Evolutionary conservation across 805 yeast genomes (phyloP).

Genomic region (Lachancea dasiensis): DNA sequence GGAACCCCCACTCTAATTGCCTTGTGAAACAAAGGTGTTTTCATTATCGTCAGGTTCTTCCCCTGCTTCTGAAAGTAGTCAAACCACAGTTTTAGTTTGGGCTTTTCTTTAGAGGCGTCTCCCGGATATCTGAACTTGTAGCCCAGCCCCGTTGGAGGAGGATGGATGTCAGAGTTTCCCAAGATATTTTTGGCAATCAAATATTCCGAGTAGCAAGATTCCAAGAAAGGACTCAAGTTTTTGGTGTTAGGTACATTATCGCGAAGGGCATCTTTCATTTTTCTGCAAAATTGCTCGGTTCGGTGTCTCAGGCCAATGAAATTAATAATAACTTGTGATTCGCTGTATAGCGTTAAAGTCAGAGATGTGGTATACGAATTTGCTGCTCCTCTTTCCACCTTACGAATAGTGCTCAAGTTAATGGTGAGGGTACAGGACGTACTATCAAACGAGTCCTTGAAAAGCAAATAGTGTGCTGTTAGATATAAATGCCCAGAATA

Average conservation of each 20-base stretch:
- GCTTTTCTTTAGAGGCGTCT: conserved; percentile 64
- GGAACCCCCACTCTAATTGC: conserved; percentile 89
- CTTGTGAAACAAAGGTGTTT: conserved; percentile 72
- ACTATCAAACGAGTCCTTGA: conserved; percentile 63
- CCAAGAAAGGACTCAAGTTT: conserved; percentile 56
- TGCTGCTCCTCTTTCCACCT: conserved; percentile 81
- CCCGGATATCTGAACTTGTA: conserved; percentile 84
- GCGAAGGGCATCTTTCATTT: conserved; percentile 54
- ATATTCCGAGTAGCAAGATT: conserved; percentile 81
- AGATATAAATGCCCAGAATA: conserved; percentile 63
- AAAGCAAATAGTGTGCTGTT: conserved; percentile 70
- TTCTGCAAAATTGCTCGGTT: conserved; percentile 73
- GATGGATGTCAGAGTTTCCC: conserved; percentile 36
- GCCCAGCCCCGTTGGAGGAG: conserved; percentile 85
- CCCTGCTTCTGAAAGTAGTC: conserved; percentile 84
- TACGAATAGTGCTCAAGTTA: conserved; percentile 71
- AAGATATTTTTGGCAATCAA: conserved; percentile 47
- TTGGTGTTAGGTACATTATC: conserved; percentile 58
- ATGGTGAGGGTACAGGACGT: conserved; percentile 61
- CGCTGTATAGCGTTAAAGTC: conserved; percentile 61
- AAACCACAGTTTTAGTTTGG: conserved; percentile 89
- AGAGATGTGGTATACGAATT: conserved; percentile 73
- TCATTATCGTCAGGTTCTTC: conserved; percentile 67
- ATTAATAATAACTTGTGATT: conserved; percentile 56
- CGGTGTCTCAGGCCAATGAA: conserved; percentile 74